Evolutionary conservation across 2,329 filamentous ascomycete genomes (phyloP), one percentile per base, ranked within the genome.

Genomic region (Penicillium sp.): DNA sequence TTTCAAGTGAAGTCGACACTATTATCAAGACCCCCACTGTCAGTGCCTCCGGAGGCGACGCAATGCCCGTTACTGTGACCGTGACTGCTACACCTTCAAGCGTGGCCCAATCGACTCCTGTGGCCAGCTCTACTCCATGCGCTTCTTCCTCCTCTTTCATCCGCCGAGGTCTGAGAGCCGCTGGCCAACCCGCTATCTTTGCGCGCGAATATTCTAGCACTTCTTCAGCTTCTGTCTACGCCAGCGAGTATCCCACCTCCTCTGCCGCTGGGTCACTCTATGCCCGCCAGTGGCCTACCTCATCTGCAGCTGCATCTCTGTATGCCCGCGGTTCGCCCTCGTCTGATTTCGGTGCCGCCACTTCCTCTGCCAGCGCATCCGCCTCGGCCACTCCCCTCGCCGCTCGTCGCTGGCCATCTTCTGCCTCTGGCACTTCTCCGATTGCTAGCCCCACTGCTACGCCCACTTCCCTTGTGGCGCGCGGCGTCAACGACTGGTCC

Each of bases 21-120:
- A 46, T 59, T 13, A 57, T 52, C 11, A 19, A 59, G 36, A 61
- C 58, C n/a, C 55, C 56, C 9, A 49, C 52, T 7, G 55, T 59
- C 9, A 60, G 57, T 28, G 57, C 49, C 13, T 30, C 54, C 11
- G 53, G 50, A 9, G 25, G 49, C n/a, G 10, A 36, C 6, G 33
- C 46, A n/a, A 18, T 33, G 13, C 33, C 46, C 4, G 8, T 53
- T n/a, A 56, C 49, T 16, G 41, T 56, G 31, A 60, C 59, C 27
- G 49, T 61, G 8, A 60, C 54, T 46, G 59, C 57, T 19, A 59
- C 55, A 19, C 57, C 57, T 2, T 52, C 55, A 13, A 50, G 25
- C 41, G 37, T 29, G 9, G 16, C 44, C 3, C 41, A 12, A 19
- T 53, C 56, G 12, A 34, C 50, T 18, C 41, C 49, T 6, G 47